These are phyloP conservation scores for Verticillium alfalfae DNA, from an alignment of 2,329 filamentous ascomycete genomes.

Conservation along the genomic window DNA sequence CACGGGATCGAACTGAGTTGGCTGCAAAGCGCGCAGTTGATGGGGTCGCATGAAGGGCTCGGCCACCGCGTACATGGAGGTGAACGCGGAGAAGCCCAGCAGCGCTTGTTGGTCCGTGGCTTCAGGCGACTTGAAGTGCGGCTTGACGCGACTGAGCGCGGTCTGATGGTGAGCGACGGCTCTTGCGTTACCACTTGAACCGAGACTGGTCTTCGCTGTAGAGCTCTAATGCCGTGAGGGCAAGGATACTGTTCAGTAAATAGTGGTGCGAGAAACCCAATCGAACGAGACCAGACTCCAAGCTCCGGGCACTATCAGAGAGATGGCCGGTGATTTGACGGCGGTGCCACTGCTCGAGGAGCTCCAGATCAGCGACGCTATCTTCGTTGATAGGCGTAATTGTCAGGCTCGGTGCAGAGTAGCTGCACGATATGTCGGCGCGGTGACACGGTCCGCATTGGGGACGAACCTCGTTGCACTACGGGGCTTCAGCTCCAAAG, in stretches of 20 bases:
- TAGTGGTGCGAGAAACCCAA: not conserved
- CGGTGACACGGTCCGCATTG: not conserved
- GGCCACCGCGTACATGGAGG: not conserved
- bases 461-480: slow-evolving; percentile 3
- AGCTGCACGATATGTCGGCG: not conserved
- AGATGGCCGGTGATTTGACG: not conserved
- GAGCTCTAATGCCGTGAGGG: not conserved
- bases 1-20: not conserved
- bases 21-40: not conserved
- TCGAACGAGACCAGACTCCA: not conserved
- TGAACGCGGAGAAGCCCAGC: not conserved
- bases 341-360: slow-evolving; percentile 1
- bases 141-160: not conserved
- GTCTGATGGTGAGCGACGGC: slow-evolving; percentile 1
- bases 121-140: not conserved
- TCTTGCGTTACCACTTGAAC: not conserved
- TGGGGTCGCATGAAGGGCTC: not conserved
- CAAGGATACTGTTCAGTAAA: not conserved
- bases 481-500: not conserved
- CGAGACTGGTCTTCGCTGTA: not conserved
- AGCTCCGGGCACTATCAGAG: not conserved
- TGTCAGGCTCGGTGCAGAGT: not conserved
- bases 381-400: slow-evolving; percentile 1
- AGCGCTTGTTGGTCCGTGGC: not conserved
- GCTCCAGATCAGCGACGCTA: slow-evolving; percentile 2